phyloP scores from a whole-genome alignment of 768 basidiomycete species.

The Suillus tomentosus region DNA sequence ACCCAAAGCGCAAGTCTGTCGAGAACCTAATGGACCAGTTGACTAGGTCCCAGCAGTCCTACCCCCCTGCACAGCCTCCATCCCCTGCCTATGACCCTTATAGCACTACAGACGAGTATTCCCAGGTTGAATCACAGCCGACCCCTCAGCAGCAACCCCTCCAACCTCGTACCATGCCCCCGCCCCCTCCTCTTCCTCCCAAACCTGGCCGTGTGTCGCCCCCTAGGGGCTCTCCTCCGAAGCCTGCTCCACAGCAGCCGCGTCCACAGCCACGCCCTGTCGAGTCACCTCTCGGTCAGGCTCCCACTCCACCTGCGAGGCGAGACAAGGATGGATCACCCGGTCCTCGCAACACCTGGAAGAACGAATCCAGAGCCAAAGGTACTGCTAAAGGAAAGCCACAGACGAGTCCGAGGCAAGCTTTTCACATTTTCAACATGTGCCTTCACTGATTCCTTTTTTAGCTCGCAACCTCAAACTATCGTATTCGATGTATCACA shows the following conservation, averaged over 20 bases:
- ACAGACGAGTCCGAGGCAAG: constrained; percentile 61
- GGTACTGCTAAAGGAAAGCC: constrained; percentile 44
- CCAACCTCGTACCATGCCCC: constrained; percentile 44
- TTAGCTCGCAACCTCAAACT: constrained; percentile 63
- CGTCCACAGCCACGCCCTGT: constrained; percentile 50
- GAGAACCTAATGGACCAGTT: constrained; percentile 80
- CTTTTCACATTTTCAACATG: neutral
- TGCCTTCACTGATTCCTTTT: constrained; percentile 7
- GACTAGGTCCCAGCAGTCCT: constrained; percentile 47
- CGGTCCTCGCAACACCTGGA: constrained; percentile 51
- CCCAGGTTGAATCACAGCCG: constrained; percentile 40
- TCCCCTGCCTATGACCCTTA: constrained; percentile 36
- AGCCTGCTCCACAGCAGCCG: constrained; percentile 48
- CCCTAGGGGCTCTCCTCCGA: constrained; percentile 69
- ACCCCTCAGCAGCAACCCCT: constrained; percentile 30
- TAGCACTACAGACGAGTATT: constrained; percentile 47
- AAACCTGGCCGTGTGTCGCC: constrained; percentile 55
- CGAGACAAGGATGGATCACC: constrained; percentile 77
- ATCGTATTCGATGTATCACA: constrained; percentile 79
- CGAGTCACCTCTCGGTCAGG: constrained; percentile 50
- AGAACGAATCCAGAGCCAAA: constrained; percentile 40
- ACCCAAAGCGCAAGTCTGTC: constrained; percentile 80
- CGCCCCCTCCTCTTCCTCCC: constrained; percentile 64
- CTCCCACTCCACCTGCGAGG: constrained; percentile 39
- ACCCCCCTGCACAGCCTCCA: constrained; percentile 39